phyloP scores from a whole-genome alignment of 495 filamentous ascomycete species.

The Delitschia confertaspora region DNA sequence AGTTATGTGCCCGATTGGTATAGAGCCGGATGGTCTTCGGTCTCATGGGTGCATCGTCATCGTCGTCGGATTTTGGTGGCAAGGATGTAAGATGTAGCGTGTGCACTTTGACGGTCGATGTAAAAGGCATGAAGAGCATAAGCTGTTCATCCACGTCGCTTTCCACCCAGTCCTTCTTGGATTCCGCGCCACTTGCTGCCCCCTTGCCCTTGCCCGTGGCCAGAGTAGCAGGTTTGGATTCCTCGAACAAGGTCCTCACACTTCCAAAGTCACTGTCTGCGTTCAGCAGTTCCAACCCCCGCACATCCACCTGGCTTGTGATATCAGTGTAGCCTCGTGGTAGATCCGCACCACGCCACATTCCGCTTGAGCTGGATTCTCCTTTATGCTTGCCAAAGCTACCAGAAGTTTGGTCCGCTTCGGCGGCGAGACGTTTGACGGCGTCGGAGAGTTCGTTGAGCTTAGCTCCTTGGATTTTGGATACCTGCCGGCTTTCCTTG shows the following conservation, averaged over 20 bases:
- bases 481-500: conserved; percentile 56
- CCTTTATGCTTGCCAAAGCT: conserved; percentile 37
- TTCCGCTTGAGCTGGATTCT: conserved; percentile 25
- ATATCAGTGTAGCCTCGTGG: conserved; percentile 78
- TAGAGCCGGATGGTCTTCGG: conserved; percentile 81
- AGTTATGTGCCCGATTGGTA: conserved; percentile 73
- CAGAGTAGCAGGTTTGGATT: conserved; percentile 56
- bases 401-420: conserved; percentile 45
- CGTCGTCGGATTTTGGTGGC: conserved; percentile 45
- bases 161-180: conserved; percentile 79
- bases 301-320: conserved; percentile 67
- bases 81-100: conserved; percentile 82
- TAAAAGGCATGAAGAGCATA: conserved; percentile 88
- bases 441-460: conserved; percentile 55
- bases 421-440: conserved; percentile 62
- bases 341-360: conserved; percentile 64
- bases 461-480: conserved; percentile 68
- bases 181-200: conserved; percentile 34
- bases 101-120: conserved; percentile 81
- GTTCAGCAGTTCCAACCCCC: conserved; percentile 81
- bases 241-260: conserved; percentile 64
- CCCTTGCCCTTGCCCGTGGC: conserved; percentile 43
- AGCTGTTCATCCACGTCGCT: conserved; percentile 98
- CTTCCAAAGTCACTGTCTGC: conserved; percentile 59
- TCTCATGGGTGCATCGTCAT: conserved; percentile 68